Base-by-base conservation (phyloP, 805 yeast genomes). In the Starmera caribaea region DNA sequence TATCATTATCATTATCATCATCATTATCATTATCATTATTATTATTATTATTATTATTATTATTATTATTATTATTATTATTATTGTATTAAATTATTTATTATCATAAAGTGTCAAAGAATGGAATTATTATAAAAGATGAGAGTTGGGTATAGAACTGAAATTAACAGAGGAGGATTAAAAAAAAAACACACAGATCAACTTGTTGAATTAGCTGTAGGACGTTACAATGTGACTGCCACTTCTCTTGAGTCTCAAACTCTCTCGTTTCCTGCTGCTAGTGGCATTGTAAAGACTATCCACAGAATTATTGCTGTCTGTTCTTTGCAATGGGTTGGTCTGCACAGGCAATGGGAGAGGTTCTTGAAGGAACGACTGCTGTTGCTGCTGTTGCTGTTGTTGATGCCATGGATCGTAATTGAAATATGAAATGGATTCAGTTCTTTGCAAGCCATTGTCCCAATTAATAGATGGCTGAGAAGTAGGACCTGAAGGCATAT, bases 181-280 rank as follows among this genome's bases (percentile, higher is more conserved):
- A n/a, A n/a, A n/a, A n/a, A n/a, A n/a, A n/a, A n/a, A n/a, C n/a
- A n/a, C n/a, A n/a, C n/a, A n/a, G n/a, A n/a, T n/a, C n/a, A n/a
- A n/a, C n/a, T n/a, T n/a, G 13, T 31, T 13, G 15, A 31, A 16
- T 15, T 12, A 28, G 4, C 30, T 12, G 30, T 12, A 28, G 30
- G 15, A 10, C 27, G 27, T 14, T 24, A 17, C 16, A 31, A 14
- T 37, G 31, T 6, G 39, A 34, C 47, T 51, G 17, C 58, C 56
- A n/a, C 51, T 38, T 49, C 77, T 66, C 51, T 73, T 73, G 49
- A 71, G 51, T 41, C 72, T 68, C 45, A 73, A 51, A 45, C 73
- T 65, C 44, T 73, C 77, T 47, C 79, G 65, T 51, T 73, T 73
- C 43, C 78, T 60, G 45, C 68, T 68, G 24, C 71, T 65, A 2